Evolutionary conservation across 176 grass and related monocot genomes (phyloP).

Genomic region (Carex kokanica): DNA sequence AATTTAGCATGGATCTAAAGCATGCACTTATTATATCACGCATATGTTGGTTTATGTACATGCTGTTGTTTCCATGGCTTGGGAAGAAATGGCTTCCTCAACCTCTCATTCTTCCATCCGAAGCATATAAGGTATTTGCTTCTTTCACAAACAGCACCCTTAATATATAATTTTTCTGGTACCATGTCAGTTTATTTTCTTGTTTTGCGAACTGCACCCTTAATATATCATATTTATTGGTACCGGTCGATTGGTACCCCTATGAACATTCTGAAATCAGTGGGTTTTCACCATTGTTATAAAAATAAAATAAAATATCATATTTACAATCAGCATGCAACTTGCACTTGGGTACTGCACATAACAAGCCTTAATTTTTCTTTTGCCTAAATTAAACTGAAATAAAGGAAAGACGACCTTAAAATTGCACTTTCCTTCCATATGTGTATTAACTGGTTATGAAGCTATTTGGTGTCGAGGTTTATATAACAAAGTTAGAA

Average conservation of each 20-base stretch:
- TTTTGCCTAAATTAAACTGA: background rate
- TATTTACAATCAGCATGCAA: background rate
- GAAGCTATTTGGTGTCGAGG: background rate
- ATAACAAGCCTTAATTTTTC: background rate
- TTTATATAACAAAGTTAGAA: background rate
- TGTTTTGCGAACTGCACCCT: no score
- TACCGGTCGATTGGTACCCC: no score
- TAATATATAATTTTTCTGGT: background rate
- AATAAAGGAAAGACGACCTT: background rate
- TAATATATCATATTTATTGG: background rate
- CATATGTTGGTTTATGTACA: conserved; percentile 44
- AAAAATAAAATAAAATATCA: background rate
- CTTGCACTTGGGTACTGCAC: background rate
- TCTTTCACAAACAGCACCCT: background rate
- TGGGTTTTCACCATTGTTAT: no score
- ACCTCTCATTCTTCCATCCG: conserved; percentile 76
- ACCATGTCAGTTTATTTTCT: no score
- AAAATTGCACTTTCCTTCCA: background rate
- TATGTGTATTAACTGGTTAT: background rate
- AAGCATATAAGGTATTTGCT: conserved; percentile 72
- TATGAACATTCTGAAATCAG: no score
- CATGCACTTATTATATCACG: conserved; percentile 52
- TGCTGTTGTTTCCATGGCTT: conserved; percentile 72
- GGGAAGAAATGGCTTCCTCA: conserved; percentile 73
- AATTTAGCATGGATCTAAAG: conserved; percentile 42